These are phyloP conservation scores for Rubus parviflorus DNA, from an alignment of 306 rosid genomes.

Conservation along the genomic window DNA sequence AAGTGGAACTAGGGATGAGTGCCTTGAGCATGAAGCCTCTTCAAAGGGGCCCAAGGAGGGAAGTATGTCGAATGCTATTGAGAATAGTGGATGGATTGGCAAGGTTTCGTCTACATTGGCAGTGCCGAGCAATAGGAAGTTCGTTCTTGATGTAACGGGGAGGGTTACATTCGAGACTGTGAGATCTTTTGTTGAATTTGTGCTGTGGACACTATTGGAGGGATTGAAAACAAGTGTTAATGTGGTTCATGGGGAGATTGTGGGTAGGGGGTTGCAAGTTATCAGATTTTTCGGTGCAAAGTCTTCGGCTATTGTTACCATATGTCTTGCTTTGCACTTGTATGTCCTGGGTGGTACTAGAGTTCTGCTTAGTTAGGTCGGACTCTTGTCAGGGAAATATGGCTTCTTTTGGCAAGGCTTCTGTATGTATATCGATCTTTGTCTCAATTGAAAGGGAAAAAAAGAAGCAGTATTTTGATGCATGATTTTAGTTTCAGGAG, in stretches of 20 bases:
- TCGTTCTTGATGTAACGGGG: constrained; percentile 81
- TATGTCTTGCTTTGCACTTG: constrained; percentile 78
- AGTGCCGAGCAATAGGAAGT: constrained; percentile 68
- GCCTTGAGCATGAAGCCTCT: constrained; percentile 38
- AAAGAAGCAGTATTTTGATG: neutral
- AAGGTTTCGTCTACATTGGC: constrained; percentile 73
- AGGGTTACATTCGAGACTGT: constrained; percentile 75
- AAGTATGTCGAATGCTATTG: constrained; percentile 24
- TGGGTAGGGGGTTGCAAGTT: constrained; percentile 64
- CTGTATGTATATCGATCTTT: neutral
- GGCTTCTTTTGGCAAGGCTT: constrained; percentile 1
- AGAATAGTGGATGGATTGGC: constrained; percentile 55
- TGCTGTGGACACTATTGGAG: constrained; percentile 60
- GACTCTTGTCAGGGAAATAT: constrained; percentile 3
- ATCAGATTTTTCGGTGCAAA: constrained; percentile 72
- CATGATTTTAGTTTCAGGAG: neutral
- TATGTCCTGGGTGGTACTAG: constrained; percentile 63
- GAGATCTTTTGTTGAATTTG: constrained; percentile 62
- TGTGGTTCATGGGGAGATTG: constrained; percentile 56
- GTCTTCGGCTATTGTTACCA: constrained; percentile 72
- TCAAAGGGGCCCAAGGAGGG: constrained; percentile 33
- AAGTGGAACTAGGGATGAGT: constrained; percentile 20
- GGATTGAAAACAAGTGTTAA: constrained; percentile 56
- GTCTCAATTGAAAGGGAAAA: too few species aligned
- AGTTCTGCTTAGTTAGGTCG: constrained; percentile 52